Conservation (phyloP, 345 rosid genomes). For the Bruguiera gymnorhiza region DNA sequence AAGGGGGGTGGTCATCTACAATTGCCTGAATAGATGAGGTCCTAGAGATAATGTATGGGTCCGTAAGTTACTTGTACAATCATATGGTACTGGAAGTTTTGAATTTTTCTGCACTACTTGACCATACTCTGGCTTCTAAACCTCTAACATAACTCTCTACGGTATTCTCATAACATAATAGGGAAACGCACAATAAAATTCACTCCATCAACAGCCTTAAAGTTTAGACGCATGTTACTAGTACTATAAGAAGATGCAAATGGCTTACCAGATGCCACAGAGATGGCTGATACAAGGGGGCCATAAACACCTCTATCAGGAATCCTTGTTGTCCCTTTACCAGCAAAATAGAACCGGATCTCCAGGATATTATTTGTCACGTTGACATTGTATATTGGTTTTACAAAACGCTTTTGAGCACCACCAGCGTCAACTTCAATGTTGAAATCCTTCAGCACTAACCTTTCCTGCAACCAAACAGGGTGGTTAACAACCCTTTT, state of each 20-base stretch:
- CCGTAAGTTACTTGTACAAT: too few species aligned
- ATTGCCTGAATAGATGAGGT: too few species aligned
- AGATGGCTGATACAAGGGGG: constrained; percentile 26
- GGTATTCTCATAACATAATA: too few species aligned
- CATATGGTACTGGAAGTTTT: too few species aligned
- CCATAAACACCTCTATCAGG: constrained; percentile 27
- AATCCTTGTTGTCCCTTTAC: constrained; percentile 28
- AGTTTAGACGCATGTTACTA: too few species aligned
- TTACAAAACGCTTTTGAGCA: constrained; percentile 15
- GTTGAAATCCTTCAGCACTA: constrained; percentile 19
- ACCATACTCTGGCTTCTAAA: too few species aligned
- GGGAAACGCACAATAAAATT: too few species aligned
- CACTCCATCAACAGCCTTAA: too few species aligned
- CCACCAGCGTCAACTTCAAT: constrained; percentile 23
- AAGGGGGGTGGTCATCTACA: too few species aligned
- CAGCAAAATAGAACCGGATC: constrained; percentile 25
- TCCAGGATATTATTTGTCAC: constrained; percentile 22
- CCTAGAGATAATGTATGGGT: too few species aligned
- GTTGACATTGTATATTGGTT: constrained; percentile 13
- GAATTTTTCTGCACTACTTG: too few species aligned
- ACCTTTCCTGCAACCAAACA: constrained; percentile 18
- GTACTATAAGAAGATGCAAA: not conserved
- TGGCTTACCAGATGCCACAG: constrained; percentile 22
- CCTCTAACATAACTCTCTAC: too few species aligned
- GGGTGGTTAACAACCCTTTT: not conserved